Base-by-base conservation (phyloP, 169 alveolate species). In the Pseudocohnilembus persalinus region DNA sequence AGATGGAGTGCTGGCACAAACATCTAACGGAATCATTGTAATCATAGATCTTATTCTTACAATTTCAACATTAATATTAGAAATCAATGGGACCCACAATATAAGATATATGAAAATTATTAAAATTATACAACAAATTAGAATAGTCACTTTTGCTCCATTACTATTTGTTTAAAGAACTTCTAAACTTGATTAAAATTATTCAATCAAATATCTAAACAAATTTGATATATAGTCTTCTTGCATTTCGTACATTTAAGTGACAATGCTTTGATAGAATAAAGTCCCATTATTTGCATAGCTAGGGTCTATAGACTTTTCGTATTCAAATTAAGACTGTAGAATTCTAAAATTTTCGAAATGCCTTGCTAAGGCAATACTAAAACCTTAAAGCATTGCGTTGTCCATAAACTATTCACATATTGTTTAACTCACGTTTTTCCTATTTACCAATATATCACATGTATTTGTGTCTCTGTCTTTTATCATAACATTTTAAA, bases 1-100 rank as follows among this genome's bases (percentile, higher is more conserved):
- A 28, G 73, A n/a, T 25, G 76, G n/a, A 49, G 84, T 79, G 34
- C 29, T 64, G 4, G 34, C 11, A 30, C 84, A 79, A 15, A 79
- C 49, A 49, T 79, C 84, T 49, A 79, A 33, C 0, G 84, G 84
- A 79, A 79, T 79, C 84, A 79, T 79, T 16, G 84, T 79, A 63
- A 79, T 64, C 84, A 79, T 79, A 64, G 84, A 79, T 30, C 84
- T 64, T 0, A 79, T 79, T 15, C 84, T 64, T 35, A 79, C 76
- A 20, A 79, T 73, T 79, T 79, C 84, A 29, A 64, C 29, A 27
- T 33, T 32, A 1, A 79, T 25, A 63, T 68, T 31, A 1, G 74
- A 33, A 34, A 79, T 27, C 11, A 79, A 30, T 16, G 84, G 84
- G 27, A 79, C 16, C 84, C 84, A 79, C 26, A 79, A 31, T 30